Evolutionary conservation across 2,329 filamentous ascomycete genomes (phyloP).

Genomic region (Talaromyces amestolkiae): DNA sequence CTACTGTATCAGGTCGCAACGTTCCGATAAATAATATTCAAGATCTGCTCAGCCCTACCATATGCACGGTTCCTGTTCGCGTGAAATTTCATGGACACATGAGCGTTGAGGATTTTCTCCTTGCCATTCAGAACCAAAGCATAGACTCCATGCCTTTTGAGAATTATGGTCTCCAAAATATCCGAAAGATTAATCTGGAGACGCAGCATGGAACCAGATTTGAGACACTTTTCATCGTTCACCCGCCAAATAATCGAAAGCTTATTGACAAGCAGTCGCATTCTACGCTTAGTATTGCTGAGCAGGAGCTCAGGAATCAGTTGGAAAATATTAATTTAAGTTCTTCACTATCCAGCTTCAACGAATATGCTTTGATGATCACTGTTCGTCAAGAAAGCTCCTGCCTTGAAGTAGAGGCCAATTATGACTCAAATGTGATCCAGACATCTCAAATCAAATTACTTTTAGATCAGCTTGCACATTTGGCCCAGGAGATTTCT

Average conservation of each 20-base stretch:
- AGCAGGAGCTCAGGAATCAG: background rate
- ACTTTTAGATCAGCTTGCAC: background rate
- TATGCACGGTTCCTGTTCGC: background rate
- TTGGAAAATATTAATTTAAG: background rate
- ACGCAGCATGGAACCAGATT: background rate
- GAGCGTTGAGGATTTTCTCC: background rate
- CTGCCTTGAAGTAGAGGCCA: background rate
- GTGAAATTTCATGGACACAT: background rate
- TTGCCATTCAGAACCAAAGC: background rate
- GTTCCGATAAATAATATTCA: constrained; percentile 38
- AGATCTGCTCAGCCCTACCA: constrained; percentile 35
- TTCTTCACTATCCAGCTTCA: background rate
- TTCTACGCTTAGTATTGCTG: background rate
- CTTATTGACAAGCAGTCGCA: background rate
- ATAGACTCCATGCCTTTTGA: background rate
- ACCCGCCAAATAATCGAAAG: background rate
- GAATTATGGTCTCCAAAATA: background rate
- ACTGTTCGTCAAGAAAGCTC: background rate
- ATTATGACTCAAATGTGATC: background rate
- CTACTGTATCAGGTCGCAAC: constrained; percentile 41
- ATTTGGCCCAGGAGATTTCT: background rate
- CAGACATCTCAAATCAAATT: background rate
- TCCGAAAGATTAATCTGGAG: background rate
- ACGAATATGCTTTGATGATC: background rate
- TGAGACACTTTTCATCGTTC: background rate